phyloP scores from a whole-genome alignment of 1,284 basidiomycete genomes.

The Golubevia sp. region DNA sequence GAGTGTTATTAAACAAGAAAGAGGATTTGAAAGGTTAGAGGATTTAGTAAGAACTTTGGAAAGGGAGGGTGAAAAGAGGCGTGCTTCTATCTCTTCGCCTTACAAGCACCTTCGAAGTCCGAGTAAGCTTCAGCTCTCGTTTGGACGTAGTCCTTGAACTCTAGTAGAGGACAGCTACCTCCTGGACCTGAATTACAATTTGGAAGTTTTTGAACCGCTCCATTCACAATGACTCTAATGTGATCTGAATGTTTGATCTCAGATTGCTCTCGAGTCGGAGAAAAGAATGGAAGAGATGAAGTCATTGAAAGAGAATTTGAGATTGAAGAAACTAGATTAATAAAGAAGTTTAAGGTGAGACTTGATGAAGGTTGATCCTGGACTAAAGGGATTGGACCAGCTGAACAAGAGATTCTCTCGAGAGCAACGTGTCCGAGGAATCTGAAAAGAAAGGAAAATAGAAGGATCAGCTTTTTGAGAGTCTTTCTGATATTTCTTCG shows the following conservation, averaged over 20 bases:
- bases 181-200: conserved; percentile 62
- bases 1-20: no score
- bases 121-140: conserved; percentile 52
- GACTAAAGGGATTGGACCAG: no score
- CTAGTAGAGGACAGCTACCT: conserved; percentile 55
- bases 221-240: conserved; percentile 63
- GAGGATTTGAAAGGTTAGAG: no score
- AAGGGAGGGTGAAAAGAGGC: no score
- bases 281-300: no score
- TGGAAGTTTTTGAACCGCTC: conserved; percentile 60
- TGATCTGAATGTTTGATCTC: conserved; percentile 11
- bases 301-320: no score
- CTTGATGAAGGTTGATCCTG: conserved; percentile 2
- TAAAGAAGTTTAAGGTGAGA: not conserved
- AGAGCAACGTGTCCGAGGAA: conserved; percentile 64
- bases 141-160: conserved; percentile 57
- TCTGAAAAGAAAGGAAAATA: no score
- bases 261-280: no score
- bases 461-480: no score
- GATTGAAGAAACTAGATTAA: no score
- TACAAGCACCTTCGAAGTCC: conserved; percentile 50
- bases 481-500: no score
- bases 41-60: no score
- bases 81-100: not conserved
- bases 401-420: conserved; percentile 59